Conservation (phyloP, 768 basidiomycete species). For the Tylopilus vinaceipallidus region DNA sequence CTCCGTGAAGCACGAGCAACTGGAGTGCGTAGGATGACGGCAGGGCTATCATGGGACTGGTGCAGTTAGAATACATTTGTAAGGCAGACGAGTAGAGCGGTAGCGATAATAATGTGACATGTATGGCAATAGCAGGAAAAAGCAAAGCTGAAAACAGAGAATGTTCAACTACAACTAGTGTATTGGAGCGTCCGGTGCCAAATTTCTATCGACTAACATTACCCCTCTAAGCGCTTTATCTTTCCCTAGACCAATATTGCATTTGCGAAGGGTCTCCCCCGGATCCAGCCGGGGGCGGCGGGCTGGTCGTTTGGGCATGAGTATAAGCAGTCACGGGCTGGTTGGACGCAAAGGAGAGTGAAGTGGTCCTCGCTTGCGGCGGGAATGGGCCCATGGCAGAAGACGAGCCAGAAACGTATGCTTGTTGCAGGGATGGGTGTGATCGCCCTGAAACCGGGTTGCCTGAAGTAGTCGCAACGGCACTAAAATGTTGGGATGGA, state of each 20-base stretch:
- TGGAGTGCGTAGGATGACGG: constrained; percentile 6
- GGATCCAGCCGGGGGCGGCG: constrained; percentile 29
- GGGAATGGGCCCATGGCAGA: constrained; percentile 24
- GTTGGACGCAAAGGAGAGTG: constrained; percentile 16
- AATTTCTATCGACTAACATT: constrained; percentile 13
- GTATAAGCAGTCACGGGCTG: constrained; percentile 28
- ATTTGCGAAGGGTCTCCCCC: constrained; percentile 26
- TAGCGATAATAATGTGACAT: constrained; percentile 9
- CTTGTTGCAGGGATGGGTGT: constrained; percentile 29
- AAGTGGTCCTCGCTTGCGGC: constrained; percentile 22
- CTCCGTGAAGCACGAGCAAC: constrained; percentile 20
- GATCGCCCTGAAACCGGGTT: constrained; percentile 25
- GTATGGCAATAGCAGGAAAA: constrained; percentile 11
- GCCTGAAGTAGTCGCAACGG: constrained; percentile 20
- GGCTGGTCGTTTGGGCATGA: constrained; percentile 22
- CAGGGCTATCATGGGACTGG: constrained; percentile 11
- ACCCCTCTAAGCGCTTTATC: constrained; percentile 9
- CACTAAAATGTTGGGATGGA: constrained; percentile 30
- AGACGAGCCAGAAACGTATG: constrained; percentile 19
- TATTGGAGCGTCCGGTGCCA: constrained; percentile 15
- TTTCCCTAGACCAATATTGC: constrained; percentile 28
- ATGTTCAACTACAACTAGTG: constrained; percentile 1
- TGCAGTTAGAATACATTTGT: constrained; percentile 18
- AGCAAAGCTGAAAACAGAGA: background rate
- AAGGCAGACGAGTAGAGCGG: constrained; percentile 7